Percentiles rank a stretch among this genome's conserved stretches.
Conservation (phyloP, 78 protist genomes). For the Andalucia godoyi region DNA sequence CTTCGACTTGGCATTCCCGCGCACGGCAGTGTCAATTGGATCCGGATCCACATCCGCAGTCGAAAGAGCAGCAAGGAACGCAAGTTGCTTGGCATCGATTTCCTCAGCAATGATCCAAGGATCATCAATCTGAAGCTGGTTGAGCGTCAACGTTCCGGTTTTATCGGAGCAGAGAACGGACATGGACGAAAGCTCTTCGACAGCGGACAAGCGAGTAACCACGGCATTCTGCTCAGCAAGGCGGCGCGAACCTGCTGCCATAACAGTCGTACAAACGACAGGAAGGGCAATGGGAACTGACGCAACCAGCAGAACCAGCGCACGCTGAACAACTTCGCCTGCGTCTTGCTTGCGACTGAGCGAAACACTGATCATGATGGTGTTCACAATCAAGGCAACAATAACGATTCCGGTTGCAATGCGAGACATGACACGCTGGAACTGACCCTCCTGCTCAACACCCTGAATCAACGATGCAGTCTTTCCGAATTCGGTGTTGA, state of each 20-base stretch:
- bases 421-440: not conserved
- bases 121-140: slow-evolving; percentile 11
- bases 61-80: too few relatives aligned
- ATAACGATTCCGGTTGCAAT: not conserved
- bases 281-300: slow-evolving; percentile 71
- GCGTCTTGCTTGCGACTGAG: slow-evolving; percentile 35
- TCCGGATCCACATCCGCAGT: too few relatives aligned
- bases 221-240: slow-evolving; percentile 62
- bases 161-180: slow-evolving; percentile 42
- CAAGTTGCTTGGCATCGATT: too few relatives aligned
- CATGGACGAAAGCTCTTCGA: slow-evolving; percentile 64
- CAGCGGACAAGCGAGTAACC: slow-evolving; percentile 67
- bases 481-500: slow-evolving; percentile 69
- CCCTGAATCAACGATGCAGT: slow-evolving; percentile 47
- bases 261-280: slow-evolving; percentile 61
- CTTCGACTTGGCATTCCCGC: too few relatives aligned
- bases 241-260: slow-evolving; percentile 70
- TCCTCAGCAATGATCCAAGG: too few relatives aligned
- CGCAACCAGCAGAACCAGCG: slow-evolving; percentile 23
- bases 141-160: slow-evolving; percentile 37
- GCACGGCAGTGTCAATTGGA: too few relatives aligned
- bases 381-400: not conserved
- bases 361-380: slow-evolving; percentile 36
- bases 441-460: slow-evolving; percentile 1
- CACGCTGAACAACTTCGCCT: not conserved